Evolutionary conservation across 345 rosid genomes (phyloP).

Genomic region (Dimocarpus longan): DNA sequence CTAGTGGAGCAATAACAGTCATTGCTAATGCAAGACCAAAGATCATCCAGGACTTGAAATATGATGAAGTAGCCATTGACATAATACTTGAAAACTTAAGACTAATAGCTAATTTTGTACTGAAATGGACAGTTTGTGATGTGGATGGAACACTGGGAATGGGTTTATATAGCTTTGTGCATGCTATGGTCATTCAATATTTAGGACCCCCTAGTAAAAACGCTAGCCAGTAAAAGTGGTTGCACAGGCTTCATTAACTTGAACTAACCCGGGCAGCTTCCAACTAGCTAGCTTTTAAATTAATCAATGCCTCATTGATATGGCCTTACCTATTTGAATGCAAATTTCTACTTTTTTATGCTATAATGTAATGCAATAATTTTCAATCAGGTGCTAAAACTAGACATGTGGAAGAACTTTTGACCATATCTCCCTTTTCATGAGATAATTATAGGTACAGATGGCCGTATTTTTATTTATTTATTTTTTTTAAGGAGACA

Average conservation of each 20-base stretch:
- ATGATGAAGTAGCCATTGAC: constrained; percentile 21
- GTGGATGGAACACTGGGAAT: background rate
- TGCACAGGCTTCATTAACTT: background rate
- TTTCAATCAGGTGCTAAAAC: background rate
- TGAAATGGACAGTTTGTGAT: background rate
- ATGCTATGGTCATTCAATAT: background rate
- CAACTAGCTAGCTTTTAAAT: background rate
- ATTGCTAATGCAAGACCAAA: constrained; percentile 15
- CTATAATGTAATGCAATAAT: background rate
- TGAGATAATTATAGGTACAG: no score
- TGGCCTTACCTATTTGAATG: background rate
- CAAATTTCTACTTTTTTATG: background rate
- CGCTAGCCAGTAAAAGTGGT: background rate
- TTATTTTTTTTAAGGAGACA: no score
- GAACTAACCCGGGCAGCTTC: background rate
- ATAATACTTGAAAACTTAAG: background rate
- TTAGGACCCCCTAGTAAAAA: background rate
- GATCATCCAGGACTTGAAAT: background rate
- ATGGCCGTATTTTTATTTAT: no score
- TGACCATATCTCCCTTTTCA: no score
- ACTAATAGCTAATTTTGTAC: background rate
- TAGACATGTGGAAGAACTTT: no score
- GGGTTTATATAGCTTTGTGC: constrained; percentile 6
- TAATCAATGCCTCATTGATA: background rate
- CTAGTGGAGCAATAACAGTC: background rate